A percentile compares a stretch with the other conserved stretches of the same genome.
These are phyloP conservation scores for Rhododendron kiyosumense DNA, from an alignment of 148 eudicot genomes.

Conservation along the genomic window DNA sequence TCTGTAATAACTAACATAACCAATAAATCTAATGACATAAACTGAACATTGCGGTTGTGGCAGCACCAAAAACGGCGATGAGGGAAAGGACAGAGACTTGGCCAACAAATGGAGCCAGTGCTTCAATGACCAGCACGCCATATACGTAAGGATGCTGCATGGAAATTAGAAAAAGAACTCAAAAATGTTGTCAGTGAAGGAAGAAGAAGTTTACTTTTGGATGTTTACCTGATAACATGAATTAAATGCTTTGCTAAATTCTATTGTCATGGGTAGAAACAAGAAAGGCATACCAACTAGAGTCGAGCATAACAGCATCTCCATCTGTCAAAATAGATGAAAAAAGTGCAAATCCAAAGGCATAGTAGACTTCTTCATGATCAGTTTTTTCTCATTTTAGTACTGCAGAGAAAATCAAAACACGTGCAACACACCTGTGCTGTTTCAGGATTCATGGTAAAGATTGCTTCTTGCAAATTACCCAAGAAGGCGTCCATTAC, in stretches of 20 bases:
- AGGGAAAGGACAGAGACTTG: conserved; percentile 97
- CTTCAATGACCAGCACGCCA: conserved; percentile 85
- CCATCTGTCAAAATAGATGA: conserved; percentile 40
- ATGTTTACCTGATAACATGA: conserved; percentile 64
- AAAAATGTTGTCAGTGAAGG: background rate
- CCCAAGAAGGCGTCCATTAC: conserved; percentile 89
- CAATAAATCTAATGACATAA: conserved; percentile 6
- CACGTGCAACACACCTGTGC: conserved; percentile 57
- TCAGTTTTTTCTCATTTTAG: background rate
- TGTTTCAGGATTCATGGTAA: conserved; percentile 84
- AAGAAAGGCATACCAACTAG: conserved; percentile 94
- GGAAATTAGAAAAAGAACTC: background rate
- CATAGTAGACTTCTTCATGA: background rate
- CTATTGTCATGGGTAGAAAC: conserved; percentile 96
- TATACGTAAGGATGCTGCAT: conserved; percentile 92
- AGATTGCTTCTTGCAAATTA: conserved; percentile 88
- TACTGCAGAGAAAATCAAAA: background rate
- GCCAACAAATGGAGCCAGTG: conserved; percentile 92
- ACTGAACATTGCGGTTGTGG: conserved; percentile 91
- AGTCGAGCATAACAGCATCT: conserved; percentile 92
- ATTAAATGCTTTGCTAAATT: conserved; percentile 62
- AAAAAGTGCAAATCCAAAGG: background rate
- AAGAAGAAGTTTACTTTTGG: background rate
- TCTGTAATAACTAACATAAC: background rate
- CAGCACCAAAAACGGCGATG: conserved; percentile 93